A percentile compares a stretch with the other conserved stretches of the same genome.
phyloP scores from a whole-genome alignment of 352 stramenopile species.

The Pythium guiyangense region DNA sequence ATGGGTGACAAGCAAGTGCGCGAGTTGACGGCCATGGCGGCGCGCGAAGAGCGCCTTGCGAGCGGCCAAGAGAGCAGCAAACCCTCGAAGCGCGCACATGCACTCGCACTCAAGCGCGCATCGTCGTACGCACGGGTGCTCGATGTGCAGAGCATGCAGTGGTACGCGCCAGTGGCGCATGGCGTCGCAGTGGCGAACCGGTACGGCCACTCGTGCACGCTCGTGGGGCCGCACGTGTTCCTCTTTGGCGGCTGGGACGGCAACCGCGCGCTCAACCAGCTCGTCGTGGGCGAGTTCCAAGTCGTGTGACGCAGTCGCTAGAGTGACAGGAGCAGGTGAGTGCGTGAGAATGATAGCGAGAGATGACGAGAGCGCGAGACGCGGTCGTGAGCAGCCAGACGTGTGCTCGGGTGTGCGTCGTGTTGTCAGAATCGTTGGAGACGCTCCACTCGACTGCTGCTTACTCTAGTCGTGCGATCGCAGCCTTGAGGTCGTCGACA shows the following conservation, averaged over 20 bases:
- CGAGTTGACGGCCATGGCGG: conserved; percentile 45
- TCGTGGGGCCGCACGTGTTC: conserved; percentile 67
- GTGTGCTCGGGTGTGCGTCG: background rate
- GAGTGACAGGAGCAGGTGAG: background rate
- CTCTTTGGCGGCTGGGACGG: conserved; percentile 81
- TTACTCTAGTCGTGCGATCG: conserved; percentile 65
- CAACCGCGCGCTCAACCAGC: conserved; percentile 72
- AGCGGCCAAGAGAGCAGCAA: conserved; percentile 32
- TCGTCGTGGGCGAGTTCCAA: conserved; percentile 57
- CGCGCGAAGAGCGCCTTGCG: conserved; percentile 49
- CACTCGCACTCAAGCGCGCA: conserved; percentile 24
- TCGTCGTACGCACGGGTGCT: conserved; percentile 60
- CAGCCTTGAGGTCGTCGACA: conserved; percentile 42
- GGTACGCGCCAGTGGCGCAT: conserved; percentile 32
- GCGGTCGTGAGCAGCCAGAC: background rate
- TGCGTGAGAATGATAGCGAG: background rate
- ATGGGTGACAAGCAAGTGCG: conserved; percentile 73
- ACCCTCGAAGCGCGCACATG: conserved; percentile 29
- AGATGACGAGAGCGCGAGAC: background rate
- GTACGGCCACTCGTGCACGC: conserved; percentile 62
- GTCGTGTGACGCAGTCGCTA: background rate
- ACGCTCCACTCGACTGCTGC: background rate
- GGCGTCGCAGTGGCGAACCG: conserved; percentile 52
- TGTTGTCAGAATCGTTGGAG: background rate
- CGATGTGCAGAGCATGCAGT: conserved; percentile 62